phyloP scores from a whole-genome alignment of 805 yeast genomes.

The Sugiyamaella americana region DNA sequence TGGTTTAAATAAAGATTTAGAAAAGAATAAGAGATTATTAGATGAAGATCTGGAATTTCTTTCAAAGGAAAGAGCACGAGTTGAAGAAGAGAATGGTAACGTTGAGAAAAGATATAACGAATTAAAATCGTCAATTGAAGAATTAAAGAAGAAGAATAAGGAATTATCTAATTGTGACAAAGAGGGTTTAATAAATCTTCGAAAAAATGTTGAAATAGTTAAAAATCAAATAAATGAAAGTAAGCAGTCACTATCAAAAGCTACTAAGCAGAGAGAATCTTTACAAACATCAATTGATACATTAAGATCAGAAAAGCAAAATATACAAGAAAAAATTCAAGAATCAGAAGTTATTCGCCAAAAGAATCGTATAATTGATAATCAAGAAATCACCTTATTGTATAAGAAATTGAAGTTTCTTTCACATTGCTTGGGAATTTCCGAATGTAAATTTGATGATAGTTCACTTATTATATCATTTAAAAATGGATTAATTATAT shows the following conservation, averaged over 20 bases:
- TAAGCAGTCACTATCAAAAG: constrained; percentile 16
- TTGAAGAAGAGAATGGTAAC: constrained; percentile 5
- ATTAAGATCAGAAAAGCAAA: constrained; percentile 11
- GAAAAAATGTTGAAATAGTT: constrained; percentile 11
- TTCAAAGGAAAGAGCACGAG: constrained; percentile 4
- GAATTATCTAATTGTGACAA: constrained; percentile 17
- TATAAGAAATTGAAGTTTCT: background rate
- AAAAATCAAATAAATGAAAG: constrained; percentile 6
- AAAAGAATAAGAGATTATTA: constrained; percentile 19
- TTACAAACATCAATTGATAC: constrained; percentile 9
- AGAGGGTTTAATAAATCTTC: constrained; percentile 10
- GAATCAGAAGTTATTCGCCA: constrained; percentile 20
- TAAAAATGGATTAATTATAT: background rate
- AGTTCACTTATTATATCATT: background rate
- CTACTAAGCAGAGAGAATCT: constrained; percentile 13
- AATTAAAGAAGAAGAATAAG: constrained; percentile 11
- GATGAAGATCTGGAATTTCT: constrained; percentile 18
- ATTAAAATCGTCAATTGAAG: constrained; percentile 18
- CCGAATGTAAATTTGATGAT: background rate
- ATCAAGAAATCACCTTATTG: constrained; percentile 15
- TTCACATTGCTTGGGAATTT: background rate
- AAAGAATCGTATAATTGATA: constrained; percentile 19
- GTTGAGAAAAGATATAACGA: constrained; percentile 14
- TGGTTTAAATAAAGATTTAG: constrained; percentile 37
- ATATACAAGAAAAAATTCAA: constrained; percentile 11